These are phyloP conservation scores for Bryum argenteum DNA, from an alignment of 225 moss, liverwort and hornwort species.

Conservation along the genomic window DNA sequence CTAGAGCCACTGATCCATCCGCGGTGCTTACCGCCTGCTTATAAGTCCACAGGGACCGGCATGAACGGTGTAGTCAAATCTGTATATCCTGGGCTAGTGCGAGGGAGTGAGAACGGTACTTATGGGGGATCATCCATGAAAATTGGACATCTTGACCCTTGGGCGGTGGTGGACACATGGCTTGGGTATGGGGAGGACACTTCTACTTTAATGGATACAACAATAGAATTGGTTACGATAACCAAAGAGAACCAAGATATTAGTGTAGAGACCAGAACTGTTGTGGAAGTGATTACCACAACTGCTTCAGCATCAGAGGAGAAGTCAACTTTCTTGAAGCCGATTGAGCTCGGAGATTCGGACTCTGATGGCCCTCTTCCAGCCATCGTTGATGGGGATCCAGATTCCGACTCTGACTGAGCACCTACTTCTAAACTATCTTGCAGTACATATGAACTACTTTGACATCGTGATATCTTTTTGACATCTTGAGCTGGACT, in stretches of 20 bases:
- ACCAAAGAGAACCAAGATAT: conserved; percentile 27
- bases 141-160: conserved; percentile 83
- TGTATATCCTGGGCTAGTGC: conserved; percentile 31
- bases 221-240: conserved; percentile 8
- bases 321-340: conserved; percentile 30
- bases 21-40: conserved; percentile 81
- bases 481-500: too few relatives aligned
- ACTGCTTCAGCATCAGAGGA: conserved; percentile 30
- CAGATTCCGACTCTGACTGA: conserved; percentile 72
- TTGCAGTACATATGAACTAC: neutral
- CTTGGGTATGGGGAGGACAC: conserved; percentile 79
- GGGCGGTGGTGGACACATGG: conserved; percentile 90
- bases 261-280: conserved; percentile 11
- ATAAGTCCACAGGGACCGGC: conserved; percentile 36
- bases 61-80: conserved; percentile 26
- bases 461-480: neutral
- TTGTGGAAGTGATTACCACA: conserved; percentile 23
- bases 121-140: conserved; percentile 64
- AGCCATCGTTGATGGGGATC: conserved; percentile 82
- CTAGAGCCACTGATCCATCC: conserved; percentile 91
- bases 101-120: conserved; percentile 36
- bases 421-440: conserved; percentile 18
- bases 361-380: conserved; percentile 89
- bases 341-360: conserved; percentile 57
- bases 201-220: conserved; percentile 9